A percentile compares a stretch with the other conserved stretches of the same genome.
Conservation (phyloP, 306 rosid species). For the Malus sylvestris region DNA sequence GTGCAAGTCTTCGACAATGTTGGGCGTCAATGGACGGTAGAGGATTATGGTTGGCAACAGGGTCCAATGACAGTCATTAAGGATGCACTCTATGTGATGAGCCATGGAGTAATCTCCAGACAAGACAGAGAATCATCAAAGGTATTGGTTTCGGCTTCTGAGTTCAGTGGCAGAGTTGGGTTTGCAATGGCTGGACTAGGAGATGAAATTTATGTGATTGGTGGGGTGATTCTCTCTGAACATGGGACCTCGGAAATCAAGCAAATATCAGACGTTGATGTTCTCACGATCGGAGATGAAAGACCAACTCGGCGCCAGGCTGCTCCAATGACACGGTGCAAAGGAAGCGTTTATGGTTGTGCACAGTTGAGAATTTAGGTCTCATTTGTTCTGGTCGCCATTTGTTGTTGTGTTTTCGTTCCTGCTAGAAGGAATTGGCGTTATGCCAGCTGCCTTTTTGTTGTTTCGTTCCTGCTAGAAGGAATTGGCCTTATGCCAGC, state of each 20-base stretch:
- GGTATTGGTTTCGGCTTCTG: constrained; percentile 61
- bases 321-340: constrained; percentile 81
- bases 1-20: constrained; percentile 74
- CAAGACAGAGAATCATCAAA: constrained; percentile 50
- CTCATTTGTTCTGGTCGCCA: constrained; percentile 14
- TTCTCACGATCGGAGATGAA: constrained; percentile 63
- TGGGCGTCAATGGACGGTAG: constrained; percentile 63
- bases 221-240: constrained; percentile 86
- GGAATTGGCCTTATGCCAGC: constrained; percentile 34
- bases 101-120: constrained; percentile 59
- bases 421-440: constrained; percentile 18
- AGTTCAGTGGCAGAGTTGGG: constrained; percentile 77
- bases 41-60: constrained; percentile 76
- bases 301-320: constrained; percentile 81
- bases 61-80: constrained; percentile 84
- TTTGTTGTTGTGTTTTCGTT: neutral
- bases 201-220: constrained; percentile 71
- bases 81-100: constrained; percentile 76
- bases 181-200: constrained; percentile 73
- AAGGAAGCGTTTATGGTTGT: constrained; percentile 87
- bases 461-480: neutral
- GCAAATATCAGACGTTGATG: constrained; percentile 80
- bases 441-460: constrained; percentile 34
- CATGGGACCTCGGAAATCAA: constrained; percentile 66
- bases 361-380: constrained; percentile 74